Base-by-base conservation (phyloP, 306 rosid species). In the Fragaria vesca region DNA sequence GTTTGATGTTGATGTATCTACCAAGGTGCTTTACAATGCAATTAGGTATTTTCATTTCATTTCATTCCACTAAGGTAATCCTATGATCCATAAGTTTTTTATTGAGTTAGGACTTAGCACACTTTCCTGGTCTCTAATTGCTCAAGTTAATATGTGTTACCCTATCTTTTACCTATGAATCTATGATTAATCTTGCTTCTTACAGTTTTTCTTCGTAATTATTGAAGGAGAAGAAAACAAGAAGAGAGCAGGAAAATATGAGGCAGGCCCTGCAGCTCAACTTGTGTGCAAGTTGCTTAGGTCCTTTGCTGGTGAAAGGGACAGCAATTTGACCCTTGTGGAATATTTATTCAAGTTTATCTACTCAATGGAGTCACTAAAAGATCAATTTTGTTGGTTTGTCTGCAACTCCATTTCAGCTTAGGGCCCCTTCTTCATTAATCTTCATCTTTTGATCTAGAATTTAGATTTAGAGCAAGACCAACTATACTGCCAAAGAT, bases 271-370 rank as follows among this genome's bases (percentile, higher is more conserved):
- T 45, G 20, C 42, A 43, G 69, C 61, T 18, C 43, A 4, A 71
- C 69, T 79, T 77, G 24, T 46, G 42, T 74, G 85, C 81, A 67
- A 80, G 76, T 87, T 85, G 82, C 51, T 69, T 15, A 8, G 75
- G 80, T 42, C 61, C 75, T 61, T 75, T 60, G 51, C 73, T 36
- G 73, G 66, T 72, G 87, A 83, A 74, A 74, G 36, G 69, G 83
- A 80, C 58, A 71, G 78, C 65, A 73, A 75, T 57, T 77, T 81
- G 81, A 81, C 83, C 70, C 75, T 69, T 77, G n/a, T 61, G 60
- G 72, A 74, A 74, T 32, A 43, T 40, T 50, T 30, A 78, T 80
- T 76, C 75, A 69, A 65, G 88, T 79, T 80, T 69, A 87, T 83
- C 89, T 77, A 73, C 72, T 69, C 55, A 18, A n/a, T 43, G 50